Evolutionary conservation across 176 grass and related monocot species (phyloP).

Genomic region (Stipa capillata): DNA sequence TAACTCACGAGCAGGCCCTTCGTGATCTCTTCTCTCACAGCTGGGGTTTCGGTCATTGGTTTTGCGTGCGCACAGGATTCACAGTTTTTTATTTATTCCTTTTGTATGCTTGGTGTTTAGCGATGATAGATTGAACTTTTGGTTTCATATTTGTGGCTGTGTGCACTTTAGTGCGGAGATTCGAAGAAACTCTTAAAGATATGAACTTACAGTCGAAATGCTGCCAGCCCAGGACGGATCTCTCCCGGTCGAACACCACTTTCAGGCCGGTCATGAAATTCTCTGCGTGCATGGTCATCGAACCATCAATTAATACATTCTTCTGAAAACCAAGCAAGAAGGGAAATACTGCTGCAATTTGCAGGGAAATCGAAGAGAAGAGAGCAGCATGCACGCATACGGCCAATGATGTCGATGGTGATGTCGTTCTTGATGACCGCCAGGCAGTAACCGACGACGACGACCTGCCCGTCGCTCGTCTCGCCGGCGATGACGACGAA

Average conservation of each 20-base stretch:
- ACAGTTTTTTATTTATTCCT: too few species aligned
- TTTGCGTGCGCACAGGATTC: too few species aligned
- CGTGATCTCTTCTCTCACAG: too few species aligned
- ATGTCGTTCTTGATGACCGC: conserved; percentile 13
- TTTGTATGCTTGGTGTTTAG: too few species aligned
- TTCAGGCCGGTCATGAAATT: conserved; percentile 69
- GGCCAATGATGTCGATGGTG: conserved; percentile 48
- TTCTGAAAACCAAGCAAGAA: not conserved
- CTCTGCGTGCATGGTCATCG: conserved; percentile 20
- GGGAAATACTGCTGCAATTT: too few species aligned
- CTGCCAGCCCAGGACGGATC: conserved; percentile 50
- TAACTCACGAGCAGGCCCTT: too few species aligned
- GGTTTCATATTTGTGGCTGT: too few species aligned
- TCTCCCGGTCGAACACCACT: conserved; percentile 49
- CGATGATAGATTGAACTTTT: too few species aligned
- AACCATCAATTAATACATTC: not conserved
- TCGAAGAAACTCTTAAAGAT: too few species aligned
- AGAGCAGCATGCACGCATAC: not conserved
- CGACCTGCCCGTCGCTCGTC: not conserved
- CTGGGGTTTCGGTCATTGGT: too few species aligned
- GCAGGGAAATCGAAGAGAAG: not conserved
- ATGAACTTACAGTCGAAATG: conserved; percentile 48
- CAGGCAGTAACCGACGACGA: conserved; percentile 27
- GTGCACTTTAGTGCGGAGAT: too few species aligned
- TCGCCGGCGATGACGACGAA: rapidly evolving